A percentile compares a stretch with the other conserved stretches of the same genome.
phyloP scores from a whole-genome alignment of 257 asterid genomes.

The Plantago ovata region DNA sequence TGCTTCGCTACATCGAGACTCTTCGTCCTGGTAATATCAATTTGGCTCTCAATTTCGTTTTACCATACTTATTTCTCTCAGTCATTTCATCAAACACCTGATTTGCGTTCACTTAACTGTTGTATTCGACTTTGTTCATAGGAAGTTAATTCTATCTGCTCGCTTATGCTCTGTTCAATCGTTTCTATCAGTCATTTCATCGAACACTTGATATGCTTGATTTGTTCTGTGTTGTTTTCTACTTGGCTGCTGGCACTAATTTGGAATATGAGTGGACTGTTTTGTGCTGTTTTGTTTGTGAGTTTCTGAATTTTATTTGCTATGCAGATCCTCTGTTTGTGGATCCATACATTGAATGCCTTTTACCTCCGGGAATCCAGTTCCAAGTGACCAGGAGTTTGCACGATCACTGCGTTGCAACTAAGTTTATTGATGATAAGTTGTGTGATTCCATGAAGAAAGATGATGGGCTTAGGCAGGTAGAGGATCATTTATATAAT shows the following conservation, averaged over 20 bases:
- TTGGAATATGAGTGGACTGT: no score
- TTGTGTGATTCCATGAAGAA: constrained; percentile 37
- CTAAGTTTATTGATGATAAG: constrained; percentile 72
- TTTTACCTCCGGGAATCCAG: constrained; percentile 36
- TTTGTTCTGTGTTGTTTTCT: no score
- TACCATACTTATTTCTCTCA: neutral
- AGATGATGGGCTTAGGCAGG: constrained; percentile 70
- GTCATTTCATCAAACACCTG: no score
- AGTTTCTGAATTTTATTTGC: neutral
- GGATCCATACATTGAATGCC: constrained; percentile 76
- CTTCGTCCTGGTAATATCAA: constrained; percentile 69
- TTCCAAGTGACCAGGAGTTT: constrained; percentile 29
- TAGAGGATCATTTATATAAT: constrained; percentile 16
- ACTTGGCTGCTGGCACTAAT: no score
- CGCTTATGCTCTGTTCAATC: no score
- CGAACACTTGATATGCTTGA: no score
- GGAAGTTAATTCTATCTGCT: no score
- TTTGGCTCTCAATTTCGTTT: no score
- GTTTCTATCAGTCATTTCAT: no score
- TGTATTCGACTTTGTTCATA: no score
- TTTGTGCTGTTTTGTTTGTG: no score
- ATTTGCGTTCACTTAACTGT: no score
- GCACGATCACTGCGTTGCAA: constrained; percentile 66
- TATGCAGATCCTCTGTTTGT: constrained; percentile 65
- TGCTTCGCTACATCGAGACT: constrained; percentile 63